Evolutionary conservation across 768 basidiomycete genomes (phyloP).

Genomic region (Podaxis sp.): DNA sequence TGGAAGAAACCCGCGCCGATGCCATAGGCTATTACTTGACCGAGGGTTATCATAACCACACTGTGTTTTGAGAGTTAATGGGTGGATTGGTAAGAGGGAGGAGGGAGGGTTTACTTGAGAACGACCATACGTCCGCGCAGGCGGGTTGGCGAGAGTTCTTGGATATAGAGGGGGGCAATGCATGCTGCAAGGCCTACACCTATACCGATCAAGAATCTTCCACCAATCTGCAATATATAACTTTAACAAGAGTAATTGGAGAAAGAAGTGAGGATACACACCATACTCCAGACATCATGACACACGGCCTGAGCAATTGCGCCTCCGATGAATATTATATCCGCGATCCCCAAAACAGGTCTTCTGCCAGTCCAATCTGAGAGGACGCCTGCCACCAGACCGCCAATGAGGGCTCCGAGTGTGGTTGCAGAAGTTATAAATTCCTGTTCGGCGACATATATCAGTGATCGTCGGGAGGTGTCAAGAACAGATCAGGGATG

Average conservation of each 20-base stretch:
- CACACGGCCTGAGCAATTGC: constrained; percentile 70
- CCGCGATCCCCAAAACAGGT: constrained; percentile 62
- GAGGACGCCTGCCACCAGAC: constrained; percentile 63
- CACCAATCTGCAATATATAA: constrained; percentile 46
- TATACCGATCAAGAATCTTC: constrained; percentile 72
- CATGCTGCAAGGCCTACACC: constrained; percentile 78
- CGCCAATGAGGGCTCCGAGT: constrained; percentile 74
- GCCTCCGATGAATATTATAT: constrained; percentile 72
- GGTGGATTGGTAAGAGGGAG: background rate
- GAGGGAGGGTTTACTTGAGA: constrained; percentile 42
- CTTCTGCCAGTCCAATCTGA: constrained; percentile 73
- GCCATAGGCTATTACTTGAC: constrained; percentile 78
- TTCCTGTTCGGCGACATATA: constrained; percentile 43
- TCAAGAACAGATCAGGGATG: no score
- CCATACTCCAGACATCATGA: constrained; percentile 72
- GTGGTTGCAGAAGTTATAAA: constrained; percentile 80
- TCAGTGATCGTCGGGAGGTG: background rate
- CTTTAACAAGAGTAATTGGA: background rate
- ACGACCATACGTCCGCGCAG: constrained; percentile 78
- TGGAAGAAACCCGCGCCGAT: constrained; percentile 67
- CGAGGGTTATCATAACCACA: constrained; percentile 78
- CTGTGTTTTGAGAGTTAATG: constrained; percentile 16
- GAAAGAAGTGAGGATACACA: constrained; percentile 22
- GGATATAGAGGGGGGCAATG: constrained; percentile 80
- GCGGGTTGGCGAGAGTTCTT: constrained; percentile 76